phyloP scores from a whole-genome alignment of 768 basidiomycete species.

The Cystofilobasidium macerans region DNA sequence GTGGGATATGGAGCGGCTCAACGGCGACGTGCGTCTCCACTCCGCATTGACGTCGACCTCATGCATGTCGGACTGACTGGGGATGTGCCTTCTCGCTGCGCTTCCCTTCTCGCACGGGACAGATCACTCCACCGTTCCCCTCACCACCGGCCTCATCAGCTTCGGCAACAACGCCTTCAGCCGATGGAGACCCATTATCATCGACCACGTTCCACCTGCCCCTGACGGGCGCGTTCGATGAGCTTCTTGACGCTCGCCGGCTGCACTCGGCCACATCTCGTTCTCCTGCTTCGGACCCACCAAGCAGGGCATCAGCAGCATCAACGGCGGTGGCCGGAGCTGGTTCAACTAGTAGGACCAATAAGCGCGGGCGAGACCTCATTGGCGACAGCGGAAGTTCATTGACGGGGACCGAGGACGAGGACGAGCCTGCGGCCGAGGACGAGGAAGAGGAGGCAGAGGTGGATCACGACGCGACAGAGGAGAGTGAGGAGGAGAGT shows the following conservation, averaged over 20 bases:
- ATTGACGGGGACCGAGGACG: neutral
- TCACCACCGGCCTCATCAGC: neutral
- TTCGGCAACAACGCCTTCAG: too few relatives aligned
- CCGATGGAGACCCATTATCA: too few relatives aligned
- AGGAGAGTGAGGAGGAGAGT: neutral
- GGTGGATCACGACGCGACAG: neutral
- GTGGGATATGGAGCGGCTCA: slow-evolving; percentile 9
- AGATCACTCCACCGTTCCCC: neutral
- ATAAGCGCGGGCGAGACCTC: too few relatives aligned
- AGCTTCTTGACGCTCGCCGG: neutral
- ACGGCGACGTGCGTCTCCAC: neutral
- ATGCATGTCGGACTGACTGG: neutral
- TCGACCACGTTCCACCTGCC: slow-evolving; percentile 4
- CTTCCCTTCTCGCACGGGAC: neutral
- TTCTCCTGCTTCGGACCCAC: neutral
- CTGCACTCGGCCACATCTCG: neutral
- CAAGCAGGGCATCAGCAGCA: too few relatives aligned
- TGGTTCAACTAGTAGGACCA: too few relatives aligned
- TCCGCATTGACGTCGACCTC: neutral
- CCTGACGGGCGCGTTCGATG: neutral
- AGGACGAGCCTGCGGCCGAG: neutral
- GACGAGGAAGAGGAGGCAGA: neutral
- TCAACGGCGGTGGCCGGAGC: too few relatives aligned
- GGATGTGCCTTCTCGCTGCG: neutral
- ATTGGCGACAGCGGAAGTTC: neutral